These are phyloP conservation scores for Leccinellum luteum DNA, from an alignment of 768 basidiomycete genomes.

Conservation along the genomic window DNA sequence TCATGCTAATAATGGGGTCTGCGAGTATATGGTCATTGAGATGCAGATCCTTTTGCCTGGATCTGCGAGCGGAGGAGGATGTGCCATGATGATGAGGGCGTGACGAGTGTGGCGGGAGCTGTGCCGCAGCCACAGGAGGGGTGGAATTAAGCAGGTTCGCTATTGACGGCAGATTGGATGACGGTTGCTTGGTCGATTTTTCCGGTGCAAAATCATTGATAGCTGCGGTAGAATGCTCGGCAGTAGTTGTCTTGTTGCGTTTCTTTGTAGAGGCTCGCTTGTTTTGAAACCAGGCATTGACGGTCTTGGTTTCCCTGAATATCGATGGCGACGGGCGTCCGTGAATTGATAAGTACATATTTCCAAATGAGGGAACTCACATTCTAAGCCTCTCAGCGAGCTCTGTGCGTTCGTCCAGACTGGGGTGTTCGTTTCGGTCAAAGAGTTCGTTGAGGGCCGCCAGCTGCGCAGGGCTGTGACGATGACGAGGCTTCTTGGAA, in stretches of 20 bases:
- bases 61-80: slow-evolving; percentile 24
- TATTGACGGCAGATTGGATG: slow-evolving; percentile 35
- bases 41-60: slow-evolving; percentile 33
- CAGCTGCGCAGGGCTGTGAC: slow-evolving; percentile 70
- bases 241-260: slow-evolving; percentile 43
- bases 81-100: slow-evolving; percentile 23
- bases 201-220: slow-evolving; percentile 21
- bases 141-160: slow-evolving; percentile 41
- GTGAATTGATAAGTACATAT: slow-evolving; percentile 22
- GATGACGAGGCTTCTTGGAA: slow-evolving; percentile 73
- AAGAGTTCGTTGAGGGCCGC: slow-evolving; percentile 77
- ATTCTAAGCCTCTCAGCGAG: slow-evolving; percentile 75
- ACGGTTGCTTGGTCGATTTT: slow-evolving; percentile 27
- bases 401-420: slow-evolving; percentile 62
- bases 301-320: slow-evolving; percentile 77
- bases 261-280: slow-evolving; percentile 84
- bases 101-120: slow-evolving; percentile 18
- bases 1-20: slow-evolving; percentile 6
- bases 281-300: slow-evolving; percentile 87
- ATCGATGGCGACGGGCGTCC: slow-evolving; percentile 10
- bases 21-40: slow-evolving; percentile 29
- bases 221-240: slow-evolving; percentile 33
- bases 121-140: slow-evolving; percentile 23
- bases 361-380: slow-evolving; percentile 45
- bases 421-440: slow-evolving; percentile 72